Conservation (phyloP, 2,329 filamentous ascomycete genomes). For the Penicillium sp. region DNA sequence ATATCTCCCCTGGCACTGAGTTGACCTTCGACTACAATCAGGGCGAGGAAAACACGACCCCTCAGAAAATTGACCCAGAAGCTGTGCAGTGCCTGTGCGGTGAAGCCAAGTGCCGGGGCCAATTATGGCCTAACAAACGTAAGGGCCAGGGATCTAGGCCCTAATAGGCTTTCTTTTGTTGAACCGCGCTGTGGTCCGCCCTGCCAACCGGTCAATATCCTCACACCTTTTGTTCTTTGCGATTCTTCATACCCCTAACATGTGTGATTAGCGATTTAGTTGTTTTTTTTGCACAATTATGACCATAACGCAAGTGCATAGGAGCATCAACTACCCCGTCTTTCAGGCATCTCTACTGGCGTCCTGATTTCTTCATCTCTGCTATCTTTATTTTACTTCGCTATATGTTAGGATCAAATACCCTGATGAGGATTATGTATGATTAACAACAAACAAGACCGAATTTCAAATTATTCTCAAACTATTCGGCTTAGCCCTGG, state of each 20-base stretch:
- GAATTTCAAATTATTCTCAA: not conserved
- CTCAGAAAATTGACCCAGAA: constrained; percentile 32
- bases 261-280: not conserved
- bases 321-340: not conserved
- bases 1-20: constrained; percentile 44
- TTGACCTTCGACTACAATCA: constrained; percentile 51
- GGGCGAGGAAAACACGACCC: constrained; percentile 18
- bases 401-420: not conserved
- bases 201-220: not conserved
- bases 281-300: not conserved
- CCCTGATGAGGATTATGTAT: not conserved
- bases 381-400: not conserved
- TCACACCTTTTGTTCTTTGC: not conserved
- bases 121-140: constrained; percentile 43
- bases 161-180: not conserved
- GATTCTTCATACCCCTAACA: not conserved
- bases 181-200: not conserved
- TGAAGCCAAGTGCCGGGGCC: constrained; percentile 43
- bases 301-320: not conserved
- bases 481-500: not conserved
- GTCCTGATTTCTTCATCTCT: not conserved
- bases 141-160: constrained; percentile 27
- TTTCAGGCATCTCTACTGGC: not conserved
- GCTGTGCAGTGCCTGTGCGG: constrained; percentile 47
- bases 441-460: not conserved